Percentiles rank a stretch among this genome's conserved stretches.
Evolutionary conservation across 257 asterid species (phyloP).

Genomic region (Nicotiana attenuata): DNA sequence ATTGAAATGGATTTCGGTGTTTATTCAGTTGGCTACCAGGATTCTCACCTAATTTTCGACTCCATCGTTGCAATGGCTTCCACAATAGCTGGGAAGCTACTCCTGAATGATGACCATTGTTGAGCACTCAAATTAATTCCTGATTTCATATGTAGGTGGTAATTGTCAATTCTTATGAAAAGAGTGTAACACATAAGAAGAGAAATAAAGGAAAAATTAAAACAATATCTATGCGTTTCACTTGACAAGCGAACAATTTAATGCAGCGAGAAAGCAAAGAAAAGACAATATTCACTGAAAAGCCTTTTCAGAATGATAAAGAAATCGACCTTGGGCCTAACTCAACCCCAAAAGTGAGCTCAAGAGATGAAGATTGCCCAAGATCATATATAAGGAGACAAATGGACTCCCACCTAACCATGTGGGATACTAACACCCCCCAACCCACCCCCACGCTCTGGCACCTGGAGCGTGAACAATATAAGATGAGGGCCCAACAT

Average conservation of each 20-base stretch:
- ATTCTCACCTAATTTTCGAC: conserved; percentile 29
- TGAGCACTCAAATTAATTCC: conserved; percentile 48
- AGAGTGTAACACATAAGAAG: neutral
- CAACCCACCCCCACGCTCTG: too few species aligned
- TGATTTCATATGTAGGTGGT: neutral
- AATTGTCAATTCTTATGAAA: neutral
- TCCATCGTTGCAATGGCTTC: conserved; percentile 42
- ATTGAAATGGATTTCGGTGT: neutral
- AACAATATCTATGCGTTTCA: neutral
- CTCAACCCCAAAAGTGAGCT: too few species aligned
- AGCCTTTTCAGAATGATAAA: neutral
- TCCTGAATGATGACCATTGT: conserved; percentile 57
- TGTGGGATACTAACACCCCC: too few species aligned
- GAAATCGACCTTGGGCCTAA: too few species aligned
- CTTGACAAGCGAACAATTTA: neutral
- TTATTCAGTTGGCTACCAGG: neutral
- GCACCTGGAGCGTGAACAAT: too few species aligned
- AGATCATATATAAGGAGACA: too few species aligned
- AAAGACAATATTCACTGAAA: neutral
- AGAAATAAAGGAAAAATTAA: neutral
- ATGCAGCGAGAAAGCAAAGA: neutral
- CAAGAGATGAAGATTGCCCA: too few species aligned
- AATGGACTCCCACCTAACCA: too few species aligned
- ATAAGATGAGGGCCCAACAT: too few species aligned
- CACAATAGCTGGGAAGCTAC: conserved; percentile 43